Evolutionary conservation across 2,329 filamentous ascomycete species (phyloP), one percentile per base, ranked within the genome.

Genomic region (Diplodia intermedia): DNA sequence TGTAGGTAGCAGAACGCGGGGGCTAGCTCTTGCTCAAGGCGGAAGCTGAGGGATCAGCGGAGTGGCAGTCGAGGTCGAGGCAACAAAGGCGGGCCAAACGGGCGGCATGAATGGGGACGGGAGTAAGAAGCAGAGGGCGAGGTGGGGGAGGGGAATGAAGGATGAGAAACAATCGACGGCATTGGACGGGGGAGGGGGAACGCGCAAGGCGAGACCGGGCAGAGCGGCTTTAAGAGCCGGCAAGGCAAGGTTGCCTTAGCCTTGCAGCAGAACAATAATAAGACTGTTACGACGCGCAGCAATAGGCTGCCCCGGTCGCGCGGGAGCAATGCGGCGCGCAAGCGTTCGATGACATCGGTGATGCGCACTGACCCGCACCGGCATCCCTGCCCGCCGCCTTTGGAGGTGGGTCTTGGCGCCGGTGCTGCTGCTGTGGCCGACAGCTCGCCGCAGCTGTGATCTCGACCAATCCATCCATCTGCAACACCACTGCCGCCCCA

Each of bases 381-480:
- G 20, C 26, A 61, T 61, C 56, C 56, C 56, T 61, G 61, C 31
- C 29, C 11, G n/a, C 26, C 40, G 23, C 49, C 40, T 53, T 47
- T 9, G 47, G 33, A 15, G 14, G 31, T 33, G 26, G 9, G 52
- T 23, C 53, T 66, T 66, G 65, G 65, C 53, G 65, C 56, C 43
- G 31, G 31, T 33, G 36, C 47, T 36, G 53, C 60, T 54, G 31
- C 49, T 26, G 62, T 14, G 15, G 20, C 40, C 53, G 63, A 55
- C 29, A 66, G 36, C 55, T 69, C 71, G 69, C 69, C 71, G 70
- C 73, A 72, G 70, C 70, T 69, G 70, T n/a, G 14, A 29, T 33
- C 68, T 14, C 69, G 15, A 40, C 31, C 54, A 56, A 31, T 36
- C 68, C 70, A 68, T 70, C 65, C 53, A 55, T 47, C 43, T 20